phyloP scores from a whole-genome alignment of 768 basidiomycete genomes.

The Tephrocybe sp. region DNA sequence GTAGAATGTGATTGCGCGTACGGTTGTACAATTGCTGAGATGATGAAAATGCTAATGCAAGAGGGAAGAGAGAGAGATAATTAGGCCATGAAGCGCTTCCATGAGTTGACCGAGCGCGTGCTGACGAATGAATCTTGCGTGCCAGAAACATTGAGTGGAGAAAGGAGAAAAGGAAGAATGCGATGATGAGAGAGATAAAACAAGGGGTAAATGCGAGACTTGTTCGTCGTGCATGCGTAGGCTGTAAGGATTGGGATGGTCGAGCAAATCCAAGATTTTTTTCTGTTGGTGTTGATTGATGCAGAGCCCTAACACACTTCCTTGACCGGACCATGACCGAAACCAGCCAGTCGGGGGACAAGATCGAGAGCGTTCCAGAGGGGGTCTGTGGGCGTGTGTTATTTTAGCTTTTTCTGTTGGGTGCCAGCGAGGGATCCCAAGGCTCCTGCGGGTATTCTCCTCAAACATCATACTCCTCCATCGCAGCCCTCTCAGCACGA shows the following conservation, averaged over 20 bases:
- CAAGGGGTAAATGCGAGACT: not conserved
- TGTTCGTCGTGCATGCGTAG: constrained; percentile 1
- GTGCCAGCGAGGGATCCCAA: not conserved
- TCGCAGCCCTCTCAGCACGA: constrained; percentile 6
- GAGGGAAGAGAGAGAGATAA: not conserved
- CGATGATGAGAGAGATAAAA: constrained; percentile 9
- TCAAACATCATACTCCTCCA: constrained; percentile 15
- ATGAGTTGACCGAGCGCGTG: not conserved
- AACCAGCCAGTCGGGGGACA: too few species aligned
- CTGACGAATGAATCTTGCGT: constrained; percentile 6
- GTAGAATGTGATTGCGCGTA: constrained; percentile 9
- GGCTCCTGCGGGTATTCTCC: not conserved
- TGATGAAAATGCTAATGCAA: constrained; percentile 13
- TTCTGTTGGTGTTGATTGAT: constrained; percentile 3
- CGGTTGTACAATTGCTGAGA: constrained; percentile 17
- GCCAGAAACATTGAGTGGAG: too few species aligned
- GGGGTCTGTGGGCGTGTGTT: not conserved
- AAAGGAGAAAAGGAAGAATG: too few species aligned
- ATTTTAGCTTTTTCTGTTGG: too few species aligned
- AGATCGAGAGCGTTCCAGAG: constrained; percentile 3
- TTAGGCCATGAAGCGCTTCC: not conserved
- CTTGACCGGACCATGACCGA: too few species aligned
- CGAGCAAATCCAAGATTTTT: constrained; percentile 6
- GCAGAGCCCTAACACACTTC: not conserved
- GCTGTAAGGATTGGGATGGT: constrained; percentile 6